These are phyloP conservation scores for Colletotrichum endophyticum DNA, from an alignment of 2,329 filamentous ascomycete species.

Conservation along the genomic window DNA sequence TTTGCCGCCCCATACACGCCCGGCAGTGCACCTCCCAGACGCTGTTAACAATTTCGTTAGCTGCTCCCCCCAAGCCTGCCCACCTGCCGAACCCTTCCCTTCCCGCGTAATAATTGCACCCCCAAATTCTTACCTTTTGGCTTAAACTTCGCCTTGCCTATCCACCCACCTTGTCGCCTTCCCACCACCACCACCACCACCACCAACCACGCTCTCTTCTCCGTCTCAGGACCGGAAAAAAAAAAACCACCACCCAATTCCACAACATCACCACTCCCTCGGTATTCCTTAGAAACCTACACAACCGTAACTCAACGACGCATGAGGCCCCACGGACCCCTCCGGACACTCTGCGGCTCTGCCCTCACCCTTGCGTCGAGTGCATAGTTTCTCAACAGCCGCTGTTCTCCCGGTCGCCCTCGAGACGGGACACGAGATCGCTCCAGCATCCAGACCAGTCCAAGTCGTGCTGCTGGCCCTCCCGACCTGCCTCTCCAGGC, in stretches of 20 bases:
- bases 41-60: background rate
- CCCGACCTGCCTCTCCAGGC: slow-evolving; percentile 34
- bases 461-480: slow-evolving; percentile 37
- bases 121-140: background rate
- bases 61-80: background rate
- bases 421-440: slow-evolving; percentile 9
- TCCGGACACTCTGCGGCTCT: background rate
- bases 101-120: background rate
- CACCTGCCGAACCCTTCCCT: background rate
- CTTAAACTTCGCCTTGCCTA: background rate
- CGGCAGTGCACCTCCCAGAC: background rate
- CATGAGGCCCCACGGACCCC: slow-evolving; percentile 11
- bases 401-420: slow-evolving; percentile 22
- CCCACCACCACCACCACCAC: background rate
- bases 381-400: slow-evolving; percentile 11
- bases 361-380: slow-evolving; percentile 15
- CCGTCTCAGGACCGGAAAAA: background rate
- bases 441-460: slow-evolving; percentile 17
- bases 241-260: slow-evolving; percentile 8
- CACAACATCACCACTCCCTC: background rate
- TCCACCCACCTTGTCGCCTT: background rate
- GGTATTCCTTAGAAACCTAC: background rate
- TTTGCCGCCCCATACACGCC: background rate
- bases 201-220: background rate
- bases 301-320: background rate